Base-by-base conservation (phyloP, 768 basidiomycete species). In the Russula ochroleuca region DNA sequence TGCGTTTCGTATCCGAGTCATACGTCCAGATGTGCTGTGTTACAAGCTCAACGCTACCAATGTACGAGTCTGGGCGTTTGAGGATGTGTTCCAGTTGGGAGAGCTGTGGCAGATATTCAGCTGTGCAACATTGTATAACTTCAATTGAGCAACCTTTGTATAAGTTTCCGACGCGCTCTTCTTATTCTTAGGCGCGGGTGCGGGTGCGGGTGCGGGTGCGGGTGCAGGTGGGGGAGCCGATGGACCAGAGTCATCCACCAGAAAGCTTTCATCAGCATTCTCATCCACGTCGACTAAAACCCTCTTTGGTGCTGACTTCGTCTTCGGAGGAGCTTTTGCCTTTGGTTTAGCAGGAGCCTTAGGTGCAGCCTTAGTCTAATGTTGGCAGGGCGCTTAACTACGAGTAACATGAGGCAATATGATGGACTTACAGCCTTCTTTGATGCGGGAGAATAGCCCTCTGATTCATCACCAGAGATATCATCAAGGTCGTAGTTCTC, bases 11-110 rank as follows among this genome's bases (percentile, higher is more conserved):
- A 40, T 86, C 87, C 1, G 83, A 79, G 73, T 98, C 94, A 72
- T 87, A 96, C 2, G 93, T 92, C 97, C 97, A 99, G 86, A 98
- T 94, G 31, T 76, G 69, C 72, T 95, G 90, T 0, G 85, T 89
- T 59, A 93, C 81, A 0, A 85, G 86, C 74, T 98, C 96, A 3
- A 98, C 87, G 62, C 94, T 97, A 19, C 97, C 97, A 65, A 99
- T 98, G 75, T 98, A 99, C 0, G 92, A 90, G 74, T 96, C 93
- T 0, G 93, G 94, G 38, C 93, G 88, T 74, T 88, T 86, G 70
- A 98, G 78, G 71, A 94, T 92, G 70, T 98, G 97, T 72, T 99
- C 94, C 35, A 96, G 79, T 86, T 94, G 95, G 1, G 92, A 85
- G 54, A 98, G 83, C 96, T 99, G 68, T 60, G 38, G 62, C 40